phyloP scores from a whole-genome alignment of 495 filamentous ascomycete species.

The Friedmanniomyces endolithicus region DNA sequence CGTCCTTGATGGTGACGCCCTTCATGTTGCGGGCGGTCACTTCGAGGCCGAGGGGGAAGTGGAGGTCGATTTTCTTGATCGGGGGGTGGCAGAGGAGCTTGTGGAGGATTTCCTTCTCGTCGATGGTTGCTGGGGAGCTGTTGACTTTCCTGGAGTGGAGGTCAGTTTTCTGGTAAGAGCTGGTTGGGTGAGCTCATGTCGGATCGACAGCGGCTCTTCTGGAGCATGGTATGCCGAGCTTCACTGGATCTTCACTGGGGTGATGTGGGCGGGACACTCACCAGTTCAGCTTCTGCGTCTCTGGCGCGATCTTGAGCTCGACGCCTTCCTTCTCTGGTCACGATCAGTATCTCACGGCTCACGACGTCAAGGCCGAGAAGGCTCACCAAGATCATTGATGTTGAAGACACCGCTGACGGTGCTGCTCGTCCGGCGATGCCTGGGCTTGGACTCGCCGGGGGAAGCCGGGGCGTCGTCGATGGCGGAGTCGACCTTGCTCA shows the following conservation, averaged over 20 bases:
- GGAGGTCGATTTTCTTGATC: constrained; percentile 85
- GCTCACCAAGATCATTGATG: constrained; percentile 74
- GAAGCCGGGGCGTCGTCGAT: constrained; percentile 62
- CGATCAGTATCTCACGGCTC: neutral
- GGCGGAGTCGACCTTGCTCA: constrained; percentile 79
- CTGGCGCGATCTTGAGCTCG: constrained; percentile 64
- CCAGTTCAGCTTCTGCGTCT: constrained; percentile 86
- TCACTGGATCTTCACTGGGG: neutral
- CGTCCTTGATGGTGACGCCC: constrained; percentile 91
- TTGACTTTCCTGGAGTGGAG: constrained; percentile 58
- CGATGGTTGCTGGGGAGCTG: constrained; percentile 59
- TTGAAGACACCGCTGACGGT: constrained; percentile 57
- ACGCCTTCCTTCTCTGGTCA: constrained; percentile 62
- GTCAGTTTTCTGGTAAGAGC: neutral
- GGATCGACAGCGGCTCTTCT: too few relatives aligned
- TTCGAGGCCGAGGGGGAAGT: constrained; percentile 75
- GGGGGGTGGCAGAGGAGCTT: constrained; percentile 65
- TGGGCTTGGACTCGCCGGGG: constrained; percentile 49
- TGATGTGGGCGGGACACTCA: constrained; percentile 35
- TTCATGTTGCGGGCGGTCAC: constrained; percentile 82
- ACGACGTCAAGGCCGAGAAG: neutral
- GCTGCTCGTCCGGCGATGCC: constrained; percentile 55
- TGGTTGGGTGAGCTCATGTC: too few relatives aligned
- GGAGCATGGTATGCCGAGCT: neutral
- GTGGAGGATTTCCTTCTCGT: constrained; percentile 72